A percentile compares a stretch with the other conserved stretches of the same genome.
These are phyloP conservation scores for Pestalotiopsis sp. DNA, from an alignment of 2,329 filamentous ascomycete species.

Conservation along the genomic window DNA sequence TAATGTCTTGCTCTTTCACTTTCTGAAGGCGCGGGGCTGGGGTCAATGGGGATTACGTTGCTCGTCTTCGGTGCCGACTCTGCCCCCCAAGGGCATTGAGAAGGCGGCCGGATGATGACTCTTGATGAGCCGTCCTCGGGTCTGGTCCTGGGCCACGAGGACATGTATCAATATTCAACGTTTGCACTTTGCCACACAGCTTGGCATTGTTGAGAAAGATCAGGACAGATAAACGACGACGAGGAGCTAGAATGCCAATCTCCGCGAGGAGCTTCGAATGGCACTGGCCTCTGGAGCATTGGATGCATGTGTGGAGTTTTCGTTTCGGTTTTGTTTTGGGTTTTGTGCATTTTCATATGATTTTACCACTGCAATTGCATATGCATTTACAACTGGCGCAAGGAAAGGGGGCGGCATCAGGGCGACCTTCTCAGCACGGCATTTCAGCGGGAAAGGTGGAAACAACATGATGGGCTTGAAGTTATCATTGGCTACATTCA, in stretches of 20 bases:
- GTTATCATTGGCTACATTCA: background rate
- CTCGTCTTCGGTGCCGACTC: background rate
- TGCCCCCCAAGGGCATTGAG: background rate
- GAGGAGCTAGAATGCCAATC: background rate
- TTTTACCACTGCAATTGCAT: background rate
- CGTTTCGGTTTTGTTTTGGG: background rate
- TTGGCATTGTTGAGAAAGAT: background rate
- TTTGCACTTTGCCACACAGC: background rate
- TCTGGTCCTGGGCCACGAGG: background rate
- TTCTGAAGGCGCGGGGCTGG: constrained; percentile 4
- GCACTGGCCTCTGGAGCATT: background rate
- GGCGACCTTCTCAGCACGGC: background rate
- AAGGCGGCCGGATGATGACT: background rate
- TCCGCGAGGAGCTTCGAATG: background rate
- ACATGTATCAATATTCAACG: constrained; percentile 9
- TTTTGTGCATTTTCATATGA: constrained; percentile 1
- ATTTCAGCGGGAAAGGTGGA: background rate
- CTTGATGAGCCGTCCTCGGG: background rate
- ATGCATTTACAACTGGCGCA: background rate
- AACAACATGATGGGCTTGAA: background rate
- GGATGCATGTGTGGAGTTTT: constrained; percentile 2
- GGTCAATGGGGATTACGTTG: constrained; percentile 11
- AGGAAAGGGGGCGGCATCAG: background rate
- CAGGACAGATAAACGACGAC: background rate
- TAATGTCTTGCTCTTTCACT: constrained; percentile 5